Evolutionary conservation across 148 eudicot species (phyloP).

Genomic region (Talinum fruticosum): DNA sequence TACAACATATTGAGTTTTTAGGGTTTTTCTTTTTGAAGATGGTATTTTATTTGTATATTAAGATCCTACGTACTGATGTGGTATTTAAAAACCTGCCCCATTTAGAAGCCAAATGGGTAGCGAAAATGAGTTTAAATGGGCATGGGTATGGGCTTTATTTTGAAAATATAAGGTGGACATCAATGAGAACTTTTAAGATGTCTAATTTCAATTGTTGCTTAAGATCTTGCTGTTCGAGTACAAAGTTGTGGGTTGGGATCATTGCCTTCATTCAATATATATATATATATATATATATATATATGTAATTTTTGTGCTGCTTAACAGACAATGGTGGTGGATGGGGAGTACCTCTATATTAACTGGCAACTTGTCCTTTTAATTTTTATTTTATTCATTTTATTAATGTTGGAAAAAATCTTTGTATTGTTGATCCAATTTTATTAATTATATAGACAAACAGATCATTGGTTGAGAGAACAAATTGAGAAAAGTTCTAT

Average conservation of each 20-base stretch:
- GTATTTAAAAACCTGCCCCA: too few species aligned
- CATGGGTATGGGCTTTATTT: too few species aligned
- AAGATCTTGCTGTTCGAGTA: not conserved
- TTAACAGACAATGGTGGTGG: not conserved
- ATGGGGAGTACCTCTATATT: not conserved
- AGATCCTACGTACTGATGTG: not conserved
- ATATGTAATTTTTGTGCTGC: not conserved
- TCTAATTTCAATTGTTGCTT: not conserved
- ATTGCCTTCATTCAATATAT: not conserved
- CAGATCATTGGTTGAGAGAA: not conserved
- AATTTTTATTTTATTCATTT: not conserved
- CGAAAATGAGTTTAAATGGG: too few species aligned
- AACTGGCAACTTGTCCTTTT: not conserved
- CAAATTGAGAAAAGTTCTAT: not conserved
- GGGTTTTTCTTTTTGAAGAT: not conserved
- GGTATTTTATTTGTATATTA: not conserved
- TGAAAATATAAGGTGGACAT: not conserved
- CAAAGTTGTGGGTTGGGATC: not conserved
- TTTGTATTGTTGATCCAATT: not conserved
- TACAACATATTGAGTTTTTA: not conserved
- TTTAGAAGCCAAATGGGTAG: too few species aligned
- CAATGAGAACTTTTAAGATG: not conserved
- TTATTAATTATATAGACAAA: not conserved
- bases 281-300: too few species aligned
- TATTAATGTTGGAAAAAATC: not conserved